phyloP scores from a whole-genome alignment of 805 yeast species.

The Maudiozyma bulderi region DNA sequence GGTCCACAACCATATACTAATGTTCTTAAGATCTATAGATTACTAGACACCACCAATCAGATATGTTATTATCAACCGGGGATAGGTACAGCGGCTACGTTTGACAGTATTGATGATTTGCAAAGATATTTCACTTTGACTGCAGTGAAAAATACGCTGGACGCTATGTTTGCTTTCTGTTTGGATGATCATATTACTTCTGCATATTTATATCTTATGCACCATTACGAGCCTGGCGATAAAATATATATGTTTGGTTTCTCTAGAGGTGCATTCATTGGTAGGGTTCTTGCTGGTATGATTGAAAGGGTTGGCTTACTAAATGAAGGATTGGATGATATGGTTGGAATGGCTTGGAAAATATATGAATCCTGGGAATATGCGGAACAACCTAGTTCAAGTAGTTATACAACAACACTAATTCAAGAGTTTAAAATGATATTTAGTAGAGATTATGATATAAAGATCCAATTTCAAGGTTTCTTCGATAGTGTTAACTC shows the following conservation, averaged over 20 bases:
- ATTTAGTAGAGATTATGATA: slow-evolving; percentile 37
- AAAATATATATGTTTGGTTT: slow-evolving; percentile 50
- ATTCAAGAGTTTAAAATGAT: slow-evolving; percentile 46
- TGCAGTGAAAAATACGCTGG: slow-evolving; percentile 25
- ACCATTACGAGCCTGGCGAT: slow-evolving; percentile 41
- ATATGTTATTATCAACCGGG: slow-evolving; percentile 63
- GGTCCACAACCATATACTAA: slow-evolving; percentile 48
- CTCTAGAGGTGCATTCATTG: slow-evolving; percentile 56
- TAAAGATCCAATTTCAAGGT: slow-evolving; percentile 50
- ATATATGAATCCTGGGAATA: slow-evolving; percentile 50
- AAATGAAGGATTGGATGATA: slow-evolving; percentile 43
- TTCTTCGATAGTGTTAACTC: slow-evolving; percentile 63
- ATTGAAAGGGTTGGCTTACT: slow-evolving; percentile 53
- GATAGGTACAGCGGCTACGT: slow-evolving; percentile 43
- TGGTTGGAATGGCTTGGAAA: slow-evolving; percentile 54
- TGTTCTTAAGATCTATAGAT: slow-evolving; percentile 41
- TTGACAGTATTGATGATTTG: slow-evolving; percentile 26
- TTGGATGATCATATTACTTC: slow-evolving; percentile 47
- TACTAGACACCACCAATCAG: slow-evolving; percentile 42
- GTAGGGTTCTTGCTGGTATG: slow-evolving; percentile 58
- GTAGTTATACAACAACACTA: slow-evolving; percentile 35
- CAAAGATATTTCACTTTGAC: slow-evolving; percentile 13
- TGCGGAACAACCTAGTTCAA: slow-evolving; percentile 46
- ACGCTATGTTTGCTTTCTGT: slow-evolving; percentile 43
- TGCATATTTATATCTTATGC: slow-evolving; percentile 46